These are phyloP conservation scores for Termitomyces sp. DNA, from an alignment of 768 basidiomycete genomes.

Conservation along the genomic window DNA sequence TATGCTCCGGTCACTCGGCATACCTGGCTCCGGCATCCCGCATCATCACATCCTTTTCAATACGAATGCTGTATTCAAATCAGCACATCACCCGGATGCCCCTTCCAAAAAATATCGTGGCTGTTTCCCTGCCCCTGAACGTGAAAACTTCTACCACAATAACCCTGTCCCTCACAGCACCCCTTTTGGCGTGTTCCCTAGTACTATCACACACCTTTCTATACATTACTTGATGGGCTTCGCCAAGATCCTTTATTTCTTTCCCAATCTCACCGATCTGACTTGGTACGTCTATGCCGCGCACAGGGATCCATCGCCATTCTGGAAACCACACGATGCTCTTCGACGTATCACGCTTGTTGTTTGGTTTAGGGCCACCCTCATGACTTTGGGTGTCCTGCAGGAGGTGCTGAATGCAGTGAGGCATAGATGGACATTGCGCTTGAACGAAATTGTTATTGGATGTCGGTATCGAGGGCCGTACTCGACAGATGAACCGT, in stretches of 20 bases:
- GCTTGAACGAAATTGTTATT: neutral
- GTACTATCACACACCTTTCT: neutral
- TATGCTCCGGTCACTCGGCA: neutral
- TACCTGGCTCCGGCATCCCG: neutral
- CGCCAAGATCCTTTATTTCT: neutral
- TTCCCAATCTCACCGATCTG: neutral
- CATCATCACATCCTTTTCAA: neutral
- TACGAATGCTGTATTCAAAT: neutral
- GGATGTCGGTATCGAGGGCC: neutral
- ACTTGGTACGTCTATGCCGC: neutral
- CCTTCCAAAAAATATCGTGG: neutral
- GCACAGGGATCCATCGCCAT: neutral
- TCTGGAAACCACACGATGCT: neutral
- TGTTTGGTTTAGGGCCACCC: neutral
- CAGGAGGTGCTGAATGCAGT: neutral
- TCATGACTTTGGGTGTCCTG: neutral
- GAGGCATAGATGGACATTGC: neutral
- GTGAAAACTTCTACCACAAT: neutral
- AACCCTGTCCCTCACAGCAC: neutral
- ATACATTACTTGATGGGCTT: neutral
- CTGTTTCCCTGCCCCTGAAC: neutral
- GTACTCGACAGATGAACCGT: neutral
- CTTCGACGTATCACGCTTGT: neutral
- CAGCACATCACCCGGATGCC: neutral
- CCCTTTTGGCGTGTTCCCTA: neutral